Evolutionary conservation across 2,329 filamentous ascomycete genomes (phyloP).

Genomic region (Phoma herbarum): DNA sequence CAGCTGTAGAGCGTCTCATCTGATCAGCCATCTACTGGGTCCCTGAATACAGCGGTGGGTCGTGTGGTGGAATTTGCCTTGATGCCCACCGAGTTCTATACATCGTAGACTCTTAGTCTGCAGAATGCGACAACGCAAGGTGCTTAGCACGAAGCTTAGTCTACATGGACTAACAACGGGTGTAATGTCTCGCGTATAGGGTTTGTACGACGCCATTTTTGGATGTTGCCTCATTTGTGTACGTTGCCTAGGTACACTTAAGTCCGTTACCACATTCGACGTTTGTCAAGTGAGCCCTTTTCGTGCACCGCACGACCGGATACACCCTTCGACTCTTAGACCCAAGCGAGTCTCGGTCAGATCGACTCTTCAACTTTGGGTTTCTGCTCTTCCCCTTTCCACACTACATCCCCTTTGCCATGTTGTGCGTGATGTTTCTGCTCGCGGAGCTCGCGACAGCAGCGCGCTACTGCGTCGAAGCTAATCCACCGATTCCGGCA

Average conservation of each 20-base stretch:
- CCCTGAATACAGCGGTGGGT: too few species aligned
- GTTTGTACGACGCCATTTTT: neutral
- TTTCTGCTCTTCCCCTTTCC: neutral
- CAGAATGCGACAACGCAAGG: too few species aligned
- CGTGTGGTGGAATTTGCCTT: too few species aligned
- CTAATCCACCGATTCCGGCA: neutral
- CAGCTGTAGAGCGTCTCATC: too few species aligned
- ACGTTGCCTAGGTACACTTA: neutral
- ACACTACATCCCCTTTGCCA: neutral
- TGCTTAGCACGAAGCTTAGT: neutral
- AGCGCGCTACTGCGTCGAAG: neutral
- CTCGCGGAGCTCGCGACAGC: neutral
- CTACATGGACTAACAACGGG: neutral
- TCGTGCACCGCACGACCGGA: neutral
- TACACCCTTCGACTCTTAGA: neutral
- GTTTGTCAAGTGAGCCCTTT: neutral
- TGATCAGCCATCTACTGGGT: too few species aligned
- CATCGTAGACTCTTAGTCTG: too few species aligned
- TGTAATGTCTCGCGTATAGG: neutral
- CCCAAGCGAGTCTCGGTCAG: neutral
- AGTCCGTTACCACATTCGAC: neutral
- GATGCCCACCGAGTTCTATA: too few species aligned
- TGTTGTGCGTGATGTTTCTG: neutral
- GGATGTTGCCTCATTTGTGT: neutral
- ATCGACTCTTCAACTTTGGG: neutral